Conservation (phyloP, 2,329 filamentous ascomycete species). For the Fusarium falciforme region DNA sequence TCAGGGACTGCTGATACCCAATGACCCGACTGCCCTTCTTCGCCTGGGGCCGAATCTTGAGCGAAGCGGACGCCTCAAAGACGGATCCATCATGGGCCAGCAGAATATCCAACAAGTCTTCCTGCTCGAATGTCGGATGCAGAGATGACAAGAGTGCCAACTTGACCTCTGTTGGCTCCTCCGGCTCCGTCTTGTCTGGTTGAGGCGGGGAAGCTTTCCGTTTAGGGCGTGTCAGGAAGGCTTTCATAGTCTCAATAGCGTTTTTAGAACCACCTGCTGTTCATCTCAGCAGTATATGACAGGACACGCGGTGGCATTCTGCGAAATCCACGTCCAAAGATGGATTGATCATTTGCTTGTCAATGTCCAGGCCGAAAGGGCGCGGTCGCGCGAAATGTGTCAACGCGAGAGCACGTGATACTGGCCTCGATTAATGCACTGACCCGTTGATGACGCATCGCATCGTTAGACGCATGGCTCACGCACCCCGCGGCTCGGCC, state of each 20-base stretch:
- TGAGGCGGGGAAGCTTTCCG: constrained; percentile 54
- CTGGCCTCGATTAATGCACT: constrained; percentile 30
- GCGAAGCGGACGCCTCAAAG: constrained; percentile 67
- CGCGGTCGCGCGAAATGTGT: constrained; percentile 17
- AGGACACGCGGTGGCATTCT: background rate
- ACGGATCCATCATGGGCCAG: constrained; percentile 84
- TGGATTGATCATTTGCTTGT: background rate
- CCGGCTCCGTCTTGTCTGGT: constrained; percentile 54
- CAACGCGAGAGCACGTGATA: constrained; percentile 45
- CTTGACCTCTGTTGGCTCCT: constrained; percentile 91
- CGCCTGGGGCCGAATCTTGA: constrained; percentile 52
- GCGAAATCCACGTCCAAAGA: background rate
- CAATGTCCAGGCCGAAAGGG: constrained; percentile 10
- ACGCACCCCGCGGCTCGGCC: constrained; percentile 39
- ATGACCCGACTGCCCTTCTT: constrained; percentile 53
- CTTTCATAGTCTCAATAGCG: constrained; percentile 60
- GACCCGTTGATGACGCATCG: constrained; percentile 21
- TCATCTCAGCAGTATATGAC: background rate
- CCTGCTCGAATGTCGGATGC: constrained; percentile 71
- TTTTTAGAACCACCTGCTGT: background rate
- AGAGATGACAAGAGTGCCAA: constrained; percentile 85
- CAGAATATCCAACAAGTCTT: constrained; percentile 80
- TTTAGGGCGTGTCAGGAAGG: constrained; percentile 67
- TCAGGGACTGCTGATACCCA: constrained; percentile 73
- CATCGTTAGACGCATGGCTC: constrained; percentile 31